phyloP scores from a whole-genome alignment of 164 flowering plant genomes.

The Piper longum region DNA sequence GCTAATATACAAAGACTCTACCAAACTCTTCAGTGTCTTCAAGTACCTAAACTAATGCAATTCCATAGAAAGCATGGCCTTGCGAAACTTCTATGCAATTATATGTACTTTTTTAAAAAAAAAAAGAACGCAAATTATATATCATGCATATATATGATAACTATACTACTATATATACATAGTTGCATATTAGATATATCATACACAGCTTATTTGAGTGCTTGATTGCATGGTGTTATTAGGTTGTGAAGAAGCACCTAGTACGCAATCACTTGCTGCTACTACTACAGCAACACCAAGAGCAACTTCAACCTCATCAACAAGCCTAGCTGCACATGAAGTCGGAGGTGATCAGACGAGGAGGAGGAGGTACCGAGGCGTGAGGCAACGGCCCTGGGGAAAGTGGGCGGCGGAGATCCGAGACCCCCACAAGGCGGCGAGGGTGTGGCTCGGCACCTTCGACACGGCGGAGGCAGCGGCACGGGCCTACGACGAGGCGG shows the following conservation, averaged over 20 bases:
- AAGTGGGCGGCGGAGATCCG: constrained; percentile 79
- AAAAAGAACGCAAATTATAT: no score
- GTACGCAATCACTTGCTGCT: not conserved
- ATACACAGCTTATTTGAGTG: no score
- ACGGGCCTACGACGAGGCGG: constrained; percentile 63
- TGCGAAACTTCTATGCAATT: not conserved
- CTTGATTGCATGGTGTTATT: no score
- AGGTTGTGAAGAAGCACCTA: not conserved
- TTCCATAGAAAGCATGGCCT: not conserved
- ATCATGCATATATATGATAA: no score
- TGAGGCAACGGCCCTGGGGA: constrained; percentile 72
- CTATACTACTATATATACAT: no score
- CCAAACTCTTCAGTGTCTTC: no score
- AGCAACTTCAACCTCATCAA: not conserved
- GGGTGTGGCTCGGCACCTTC: constrained; percentile 76
- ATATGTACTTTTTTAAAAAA: no score
- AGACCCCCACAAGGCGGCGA: constrained; percentile 68
- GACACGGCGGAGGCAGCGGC: constrained; percentile 79
- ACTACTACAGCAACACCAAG: not conserved
- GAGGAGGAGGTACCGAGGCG: constrained; percentile 57
- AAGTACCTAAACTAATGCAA: not conserved
- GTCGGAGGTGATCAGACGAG: constrained; percentile 19
- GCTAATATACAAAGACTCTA: not conserved
- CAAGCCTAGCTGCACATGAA: not conserved
- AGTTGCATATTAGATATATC: not conserved